phyloP scores from a whole-genome alignment of 257 asterid species.

The Solanum dulcamara region DNA sequence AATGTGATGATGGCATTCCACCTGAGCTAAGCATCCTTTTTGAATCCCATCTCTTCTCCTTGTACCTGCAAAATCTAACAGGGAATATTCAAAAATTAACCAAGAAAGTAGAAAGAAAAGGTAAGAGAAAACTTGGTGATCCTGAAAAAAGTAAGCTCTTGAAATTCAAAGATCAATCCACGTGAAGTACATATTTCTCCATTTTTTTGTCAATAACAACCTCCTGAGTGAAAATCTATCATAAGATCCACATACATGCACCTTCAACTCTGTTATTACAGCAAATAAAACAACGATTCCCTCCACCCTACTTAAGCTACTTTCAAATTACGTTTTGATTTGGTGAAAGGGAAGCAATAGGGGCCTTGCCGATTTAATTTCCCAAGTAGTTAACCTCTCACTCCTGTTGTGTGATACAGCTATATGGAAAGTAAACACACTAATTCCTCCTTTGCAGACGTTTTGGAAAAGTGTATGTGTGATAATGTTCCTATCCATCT shows the following conservation, averaged over 20 bases:
- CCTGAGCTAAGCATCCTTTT: slow-evolving; percentile 87
- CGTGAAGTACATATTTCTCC: background rate
- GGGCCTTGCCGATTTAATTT: background rate
- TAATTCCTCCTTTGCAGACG: background rate
- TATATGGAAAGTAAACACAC: background rate
- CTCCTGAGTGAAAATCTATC: background rate
- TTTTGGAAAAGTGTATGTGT: background rate
- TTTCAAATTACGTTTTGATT: background rate
- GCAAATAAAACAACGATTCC: background rate
- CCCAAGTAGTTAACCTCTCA: background rate
- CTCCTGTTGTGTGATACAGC: background rate
- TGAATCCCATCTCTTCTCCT: slow-evolving; percentile 93
- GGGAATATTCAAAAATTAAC: slow-evolving; percentile 30
- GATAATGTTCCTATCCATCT: background rate
- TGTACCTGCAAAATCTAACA: slow-evolving; percentile 71
- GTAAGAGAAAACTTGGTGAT: background rate
- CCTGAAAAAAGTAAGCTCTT: background rate
- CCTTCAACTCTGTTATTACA: background rate
- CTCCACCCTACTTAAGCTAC: background rate
- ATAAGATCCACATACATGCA: background rate
- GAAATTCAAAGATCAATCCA: background rate
- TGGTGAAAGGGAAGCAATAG: background rate
- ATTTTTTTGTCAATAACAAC: background rate
- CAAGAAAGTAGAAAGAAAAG: slow-evolving; percentile 14
- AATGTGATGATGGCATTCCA: slow-evolving; percentile 99